A percentile compares a stretch with the other conserved stretches of the same genome.
Evolutionary conservation across 148 eudicot genomes (phyloP).

Genomic region (Dianthus caryophyllus): DNA sequence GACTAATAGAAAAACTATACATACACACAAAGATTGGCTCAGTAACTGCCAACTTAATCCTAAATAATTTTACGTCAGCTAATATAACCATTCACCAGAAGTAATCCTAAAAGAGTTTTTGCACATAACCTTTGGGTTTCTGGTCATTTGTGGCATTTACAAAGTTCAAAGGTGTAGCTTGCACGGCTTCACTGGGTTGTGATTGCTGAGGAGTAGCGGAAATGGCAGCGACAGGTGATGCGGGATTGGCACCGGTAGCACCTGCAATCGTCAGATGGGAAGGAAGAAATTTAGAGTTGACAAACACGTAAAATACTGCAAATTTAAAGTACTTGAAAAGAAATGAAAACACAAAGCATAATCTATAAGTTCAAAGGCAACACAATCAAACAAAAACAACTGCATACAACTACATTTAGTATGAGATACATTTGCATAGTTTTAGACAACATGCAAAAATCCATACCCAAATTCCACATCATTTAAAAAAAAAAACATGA

Average conservation of each 20-base stretch:
- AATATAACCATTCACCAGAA: background rate
- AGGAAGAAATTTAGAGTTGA: background rate
- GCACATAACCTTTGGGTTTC: slow-evolving; percentile 31
- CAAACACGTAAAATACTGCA: background rate
- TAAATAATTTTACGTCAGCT: background rate
- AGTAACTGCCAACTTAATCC: too few relatives aligned
- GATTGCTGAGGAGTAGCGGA: slow-evolving; percentile 17
- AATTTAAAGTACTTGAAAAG: slow-evolving; percentile 2
- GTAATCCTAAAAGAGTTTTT: too few relatives aligned
- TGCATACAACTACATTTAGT: too few relatives aligned
- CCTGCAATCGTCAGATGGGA: slow-evolving; percentile 15
- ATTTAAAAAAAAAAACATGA: background rate
- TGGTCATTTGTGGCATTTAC: slow-evolving; percentile 21
- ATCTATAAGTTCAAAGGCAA: too few relatives aligned
- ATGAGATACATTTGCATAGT: too few relatives aligned
- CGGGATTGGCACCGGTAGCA: slow-evolving; percentile 11
- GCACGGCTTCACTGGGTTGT: slow-evolving; percentile 15
- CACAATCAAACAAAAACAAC: too few relatives aligned
- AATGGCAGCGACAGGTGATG: slow-evolving; percentile 16
- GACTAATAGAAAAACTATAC: too few relatives aligned
- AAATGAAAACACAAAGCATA: background rate
- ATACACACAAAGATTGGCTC: too few relatives aligned
- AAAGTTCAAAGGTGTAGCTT: slow-evolving; percentile 8
- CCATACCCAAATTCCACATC: background rate
- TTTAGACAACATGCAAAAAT: background rate